Evolutionary conservation across 2,329 filamentous ascomycete species (phyloP).

Genomic region (Fusarium denticulatum): DNA sequence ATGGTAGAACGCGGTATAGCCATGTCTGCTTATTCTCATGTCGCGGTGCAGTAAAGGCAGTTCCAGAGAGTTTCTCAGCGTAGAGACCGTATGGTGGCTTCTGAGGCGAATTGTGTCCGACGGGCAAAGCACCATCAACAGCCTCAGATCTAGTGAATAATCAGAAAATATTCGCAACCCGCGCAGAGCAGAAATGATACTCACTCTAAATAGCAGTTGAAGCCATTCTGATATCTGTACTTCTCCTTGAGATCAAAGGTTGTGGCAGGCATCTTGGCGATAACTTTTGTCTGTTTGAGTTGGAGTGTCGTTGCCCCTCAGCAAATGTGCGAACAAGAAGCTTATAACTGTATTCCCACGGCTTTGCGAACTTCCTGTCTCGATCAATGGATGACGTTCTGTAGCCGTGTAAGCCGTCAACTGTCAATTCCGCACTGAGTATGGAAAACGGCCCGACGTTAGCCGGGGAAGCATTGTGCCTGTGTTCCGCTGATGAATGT

Average conservation of each 20-base stretch:
- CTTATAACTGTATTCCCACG: slow-evolving; percentile 36
- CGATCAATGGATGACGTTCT: slow-evolving; percentile 35
- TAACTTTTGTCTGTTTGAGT: neutral
- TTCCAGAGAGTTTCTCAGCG: slow-evolving; percentile 80
- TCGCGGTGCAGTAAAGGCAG: slow-evolving; percentile 75
- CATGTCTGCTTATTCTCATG: slow-evolving; percentile 76
- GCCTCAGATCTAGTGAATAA: slow-evolving; percentile 72
- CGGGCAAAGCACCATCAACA: slow-evolving; percentile 75
- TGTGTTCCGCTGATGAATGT: slow-evolving; percentile 37
- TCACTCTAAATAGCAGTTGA: slow-evolving; percentile 80
- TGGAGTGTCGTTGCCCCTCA: neutral
- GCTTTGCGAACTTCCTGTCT: slow-evolving; percentile 24
- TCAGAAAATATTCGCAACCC: neutral
- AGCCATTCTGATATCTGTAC: slow-evolving; percentile 83
- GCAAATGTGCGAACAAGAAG: slow-evolving; percentile 22
- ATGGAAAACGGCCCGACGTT: slow-evolving; percentile 43
- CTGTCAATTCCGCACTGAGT: slow-evolving; percentile 40
- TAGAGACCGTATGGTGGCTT: slow-evolving; percentile 82
- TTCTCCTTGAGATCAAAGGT: slow-evolving; percentile 60
- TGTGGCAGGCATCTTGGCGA: slow-evolving; percentile 59
- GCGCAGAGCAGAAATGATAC: slow-evolving; percentile 39
- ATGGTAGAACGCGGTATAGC: slow-evolving; percentile 76
- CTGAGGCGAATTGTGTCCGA: slow-evolving; percentile 84
- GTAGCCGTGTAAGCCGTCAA: slow-evolving; percentile 35
- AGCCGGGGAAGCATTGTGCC: slow-evolving; percentile 37